Base-by-base conservation (phyloP, 2,329 filamentous ascomycete species). In the Sarocladium kiliense region DNA sequence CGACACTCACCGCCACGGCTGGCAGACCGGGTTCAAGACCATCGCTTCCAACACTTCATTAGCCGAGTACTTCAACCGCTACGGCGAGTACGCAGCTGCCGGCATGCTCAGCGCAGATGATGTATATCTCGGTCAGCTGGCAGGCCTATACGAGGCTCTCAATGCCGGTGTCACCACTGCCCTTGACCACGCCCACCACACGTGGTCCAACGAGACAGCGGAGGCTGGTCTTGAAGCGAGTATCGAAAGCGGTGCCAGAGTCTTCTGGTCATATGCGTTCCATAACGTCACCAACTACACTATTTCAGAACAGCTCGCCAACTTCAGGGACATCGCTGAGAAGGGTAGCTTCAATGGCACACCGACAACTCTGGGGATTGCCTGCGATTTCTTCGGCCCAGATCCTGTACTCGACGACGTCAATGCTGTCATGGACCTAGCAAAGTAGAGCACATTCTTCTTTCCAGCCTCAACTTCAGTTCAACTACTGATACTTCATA, bases 11-110 rank as follows among this genome's bases (percentile, higher is more conserved):
- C 74, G 74, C 1, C 77, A 81, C 57, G 71, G 74, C 0, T 82
- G 80, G 81, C 78, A 83, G 61, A 81, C 80, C 0, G 76, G 71
- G 10, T 74, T 76, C 60, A 80, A 78, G 60, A 81, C 79, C 0
- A 60, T 84, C 1, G 75, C 59, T 1, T 75, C 77, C 9, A 80
- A 84, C 60, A 76, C 75, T 0, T 77, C 71, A 0, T 63, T 81
- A 14, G 64, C 72, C 5, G 71, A 79, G 45, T 82, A 81, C 63
- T 71, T 80, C 36, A 53, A 54, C 32, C 70, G 72, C 7, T 77
- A 73, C 54, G 67, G 70, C 32, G 67, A 70, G 47, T 69, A 59
- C 6, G 66, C 65, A 0, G 59, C 68, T 4, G 62, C 61, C 0
- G 58, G 60, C 3, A 58, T 66, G 3, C 74, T 72, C 57, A 72